Percentiles rank a stretch among this genome's conserved stretches.
Evolutionary conservation across 2,329 filamentous ascomycete genomes (phyloP).

Genomic region (Colletotrichum magnum): DNA sequence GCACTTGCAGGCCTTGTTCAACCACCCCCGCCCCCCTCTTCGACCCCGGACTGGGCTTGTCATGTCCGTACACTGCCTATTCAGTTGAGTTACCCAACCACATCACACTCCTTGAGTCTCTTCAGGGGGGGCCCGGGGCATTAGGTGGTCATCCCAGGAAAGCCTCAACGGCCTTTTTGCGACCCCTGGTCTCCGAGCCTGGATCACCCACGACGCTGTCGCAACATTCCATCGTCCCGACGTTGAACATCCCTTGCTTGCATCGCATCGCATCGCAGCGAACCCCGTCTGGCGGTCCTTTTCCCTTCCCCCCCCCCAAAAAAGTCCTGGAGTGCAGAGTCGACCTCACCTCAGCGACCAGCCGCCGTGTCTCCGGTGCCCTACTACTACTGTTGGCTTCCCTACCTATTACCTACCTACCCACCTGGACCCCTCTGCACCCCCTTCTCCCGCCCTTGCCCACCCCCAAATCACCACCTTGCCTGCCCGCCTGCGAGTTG

Average conservation of each 20-base stretch:
- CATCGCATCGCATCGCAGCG: not conserved
- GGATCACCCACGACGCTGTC: slow-evolving; percentile 15
- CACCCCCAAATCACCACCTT: not conserved
- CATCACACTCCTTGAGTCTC: too few species aligned
- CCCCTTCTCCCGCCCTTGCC: slow-evolving; percentile 14
- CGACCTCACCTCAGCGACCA: too few species aligned
- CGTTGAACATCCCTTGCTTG: slow-evolving; percentile 9
- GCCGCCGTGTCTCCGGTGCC: too few species aligned
- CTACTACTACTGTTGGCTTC: not conserved
- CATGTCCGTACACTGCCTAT: too few species aligned
- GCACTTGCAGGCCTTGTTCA: too few species aligned
- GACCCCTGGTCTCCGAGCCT: slow-evolving; percentile 12
- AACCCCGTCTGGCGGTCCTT: not conserved
- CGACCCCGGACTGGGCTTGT: too few species aligned
- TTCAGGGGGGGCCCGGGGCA: too few species aligned
- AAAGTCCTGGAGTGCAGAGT: not conserved
- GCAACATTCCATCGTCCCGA: not conserved
- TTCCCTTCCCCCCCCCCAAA: not conserved
- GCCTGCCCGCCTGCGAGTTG: not conserved
- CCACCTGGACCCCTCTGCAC: not conserved
- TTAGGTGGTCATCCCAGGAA: slow-evolving; percentile 18
- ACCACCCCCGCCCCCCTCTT: too few species aligned
- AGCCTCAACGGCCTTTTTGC: slow-evolving; percentile 11
- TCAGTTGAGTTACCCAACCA: too few species aligned
- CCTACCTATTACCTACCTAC: too few species aligned